Base-by-base conservation (phyloP, 2,329 filamentous ascomycete species). In the Pseudocercospora macadamiae region DNA sequence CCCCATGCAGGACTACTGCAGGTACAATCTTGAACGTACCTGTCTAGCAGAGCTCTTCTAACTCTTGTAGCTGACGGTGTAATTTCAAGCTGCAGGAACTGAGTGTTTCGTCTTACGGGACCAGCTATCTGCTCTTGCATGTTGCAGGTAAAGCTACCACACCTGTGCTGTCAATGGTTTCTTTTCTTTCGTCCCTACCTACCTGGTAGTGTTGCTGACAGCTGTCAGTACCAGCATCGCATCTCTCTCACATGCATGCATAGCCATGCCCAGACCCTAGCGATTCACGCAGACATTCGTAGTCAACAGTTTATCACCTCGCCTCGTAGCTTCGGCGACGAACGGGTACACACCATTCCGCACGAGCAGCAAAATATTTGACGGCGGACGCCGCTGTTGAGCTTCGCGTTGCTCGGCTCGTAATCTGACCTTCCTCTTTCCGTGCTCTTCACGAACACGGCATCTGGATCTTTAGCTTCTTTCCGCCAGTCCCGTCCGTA, bases 1-100 rank as follows among this genome's bases (percentile, higher is more conserved):
- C 39, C 51, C 34, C 16, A 56, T 55, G 51, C 62, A 59, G 45
- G 54, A 54, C 62, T 62, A 62, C 59, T 62, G 62, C 62, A 64
- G 62, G 57, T 57, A 60, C 60, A 54, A 44, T 47, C 6, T 42
- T 12, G 47, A 14, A 36, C 6, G 49, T 51, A 49, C 25, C 16
- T 25, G 19, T 47, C 37, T 21, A 30, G 28, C 42, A 19, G 26
- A 48, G n/a, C n/a, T n/a, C n/a, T n/a, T n/a, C n/a, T n/a, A n/a
- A 16, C 19, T 39, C 37, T 28, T 32, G 26, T 25, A 57, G 51
- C 44, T 57, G 54, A 54, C 49, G 54, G 30, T 42, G 48, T 45
- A 51, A 60, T 57, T 57, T 56, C 47, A 36, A 37, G 58, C 54
- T 60, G 58, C 58, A 60, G 58, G 58, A 53, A 56, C 48, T 37